Evolutionary conservation across 257 asterid genomes (phyloP).

Genomic region (Linderniella brevidens): DNA sequence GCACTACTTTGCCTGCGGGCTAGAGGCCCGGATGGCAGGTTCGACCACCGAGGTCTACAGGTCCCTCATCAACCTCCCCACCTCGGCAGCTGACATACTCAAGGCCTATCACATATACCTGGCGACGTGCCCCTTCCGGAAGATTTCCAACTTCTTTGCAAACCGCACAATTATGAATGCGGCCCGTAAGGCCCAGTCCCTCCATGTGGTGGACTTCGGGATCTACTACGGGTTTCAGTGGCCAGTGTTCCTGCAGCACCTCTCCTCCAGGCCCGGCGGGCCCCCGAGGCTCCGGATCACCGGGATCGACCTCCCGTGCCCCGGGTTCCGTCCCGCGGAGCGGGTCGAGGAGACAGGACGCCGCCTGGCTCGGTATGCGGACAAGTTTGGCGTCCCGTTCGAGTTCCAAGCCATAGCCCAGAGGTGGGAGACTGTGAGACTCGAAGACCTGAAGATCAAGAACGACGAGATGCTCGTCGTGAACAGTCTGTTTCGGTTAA

Average conservation of each 20-base stretch:
- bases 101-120: constrained; percentile 21
- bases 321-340: constrained; percentile 20
- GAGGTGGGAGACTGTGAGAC: constrained; percentile 20
- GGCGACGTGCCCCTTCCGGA: constrained; percentile 19
- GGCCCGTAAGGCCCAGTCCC: constrained; percentile 7
- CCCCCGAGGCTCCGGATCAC: constrained; percentile 19
- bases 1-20: constrained; percentile 19
- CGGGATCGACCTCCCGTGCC: constrained; percentile 21
- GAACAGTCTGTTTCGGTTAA: constrained; percentile 14
- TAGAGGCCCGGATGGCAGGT: constrained; percentile 26
- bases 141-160: constrained; percentile 18
- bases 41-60: constrained; percentile 11
- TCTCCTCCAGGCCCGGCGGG: constrained; percentile 17
- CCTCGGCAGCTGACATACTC: constrained; percentile 17
- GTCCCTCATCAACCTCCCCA: constrained; percentile 9
- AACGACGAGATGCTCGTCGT: constrained; percentile 18
- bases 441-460: constrained; percentile 17
- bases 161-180: constrained; percentile 15
- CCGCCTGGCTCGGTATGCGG: constrained; percentile 18
- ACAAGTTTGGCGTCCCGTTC: constrained; percentile 16
- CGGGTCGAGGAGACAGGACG: constrained; percentile 21
- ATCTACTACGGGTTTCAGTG: constrained; percentile 19
- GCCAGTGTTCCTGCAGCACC: constrained; percentile 18
- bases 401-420: constrained; percentile 18
- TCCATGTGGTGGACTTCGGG: constrained; percentile 23